Evolutionary conservation across 257 asterid species (phyloP).

Genomic region (Coffea canephora): DNA sequence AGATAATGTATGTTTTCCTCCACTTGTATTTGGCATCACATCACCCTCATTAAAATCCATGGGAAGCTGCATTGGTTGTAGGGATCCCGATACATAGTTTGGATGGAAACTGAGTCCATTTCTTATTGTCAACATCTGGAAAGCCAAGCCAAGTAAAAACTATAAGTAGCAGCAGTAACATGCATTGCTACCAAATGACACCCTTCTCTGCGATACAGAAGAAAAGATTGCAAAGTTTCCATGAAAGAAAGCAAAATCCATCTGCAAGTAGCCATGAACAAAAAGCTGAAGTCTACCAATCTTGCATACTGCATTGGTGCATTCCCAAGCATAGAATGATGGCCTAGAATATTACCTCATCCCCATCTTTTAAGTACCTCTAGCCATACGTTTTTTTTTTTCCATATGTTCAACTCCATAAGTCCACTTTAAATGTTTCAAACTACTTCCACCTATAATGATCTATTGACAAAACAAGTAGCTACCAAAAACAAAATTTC

Average conservation of each 20-base stretch:
- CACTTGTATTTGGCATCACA: slow-evolving; percentile 37
- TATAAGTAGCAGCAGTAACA: neutral
- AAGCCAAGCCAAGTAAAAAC: neutral
- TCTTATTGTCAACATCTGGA: slow-evolving; percentile 90
- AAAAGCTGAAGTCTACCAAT: neutral
- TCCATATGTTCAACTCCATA: neutral
- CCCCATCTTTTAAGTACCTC: neutral
- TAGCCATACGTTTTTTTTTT: neutral
- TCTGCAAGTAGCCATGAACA: neutral
- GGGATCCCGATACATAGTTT: slow-evolving; percentile 52
- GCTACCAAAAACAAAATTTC: neutral
- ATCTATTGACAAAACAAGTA: neutral
- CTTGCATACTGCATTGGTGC: neutral
- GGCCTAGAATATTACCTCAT: neutral
- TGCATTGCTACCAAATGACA: neutral
- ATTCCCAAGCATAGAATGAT: neutral
- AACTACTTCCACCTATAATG: neutral
- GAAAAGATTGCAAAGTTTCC: neutral
- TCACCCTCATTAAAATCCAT: slow-evolving; percentile 53
- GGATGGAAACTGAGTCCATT: slow-evolving; percentile 79
- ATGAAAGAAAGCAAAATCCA: neutral
- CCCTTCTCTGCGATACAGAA: neutral
- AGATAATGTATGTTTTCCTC: slow-evolving; percentile 41
- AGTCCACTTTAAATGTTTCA: neutral
- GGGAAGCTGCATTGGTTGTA: slow-evolving; percentile 53